Conservation (phyloP, 176 grass and related monocot genomes). For the Bolboschoenus planiculmis region DNA sequence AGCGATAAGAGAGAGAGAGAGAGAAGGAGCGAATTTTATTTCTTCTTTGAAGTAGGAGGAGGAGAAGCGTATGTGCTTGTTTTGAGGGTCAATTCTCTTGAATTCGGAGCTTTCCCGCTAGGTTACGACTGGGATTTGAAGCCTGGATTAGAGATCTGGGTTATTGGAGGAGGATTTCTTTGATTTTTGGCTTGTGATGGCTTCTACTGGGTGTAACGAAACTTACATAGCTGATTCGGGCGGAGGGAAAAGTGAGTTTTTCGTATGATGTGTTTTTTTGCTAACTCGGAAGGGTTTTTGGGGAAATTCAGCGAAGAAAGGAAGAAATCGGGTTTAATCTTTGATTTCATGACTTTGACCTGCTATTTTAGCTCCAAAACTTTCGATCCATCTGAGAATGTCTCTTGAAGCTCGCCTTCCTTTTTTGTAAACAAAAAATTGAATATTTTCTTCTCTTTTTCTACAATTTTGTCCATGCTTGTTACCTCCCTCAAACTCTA, state of each 20-base stretch:
- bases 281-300: background rate
- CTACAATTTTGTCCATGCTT: background rate
- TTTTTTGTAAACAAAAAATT: background rate
- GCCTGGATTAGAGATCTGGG: slow-evolving; percentile 21
- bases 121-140: background rate
- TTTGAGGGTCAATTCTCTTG: slow-evolving; percentile 3
- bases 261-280: background rate
- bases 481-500: background rate
- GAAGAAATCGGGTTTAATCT: slow-evolving; percentile 2
- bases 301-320: background rate
- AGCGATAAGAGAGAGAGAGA: background rate
- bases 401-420: background rate
- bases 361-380: background rate
- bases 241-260: background rate
- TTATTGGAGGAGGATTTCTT: background rate
- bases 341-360: background rate
- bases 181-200: slow-evolving; percentile 14
- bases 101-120: background rate
- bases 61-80: background rate
- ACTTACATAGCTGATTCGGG: slow-evolving; percentile 12
- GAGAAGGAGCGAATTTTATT: background rate
- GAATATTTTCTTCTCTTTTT: background rate
- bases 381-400: background rate
- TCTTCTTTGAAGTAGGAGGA: background rate
- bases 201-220: slow-evolving; percentile 20